Conservation (phyloP, 2,329 filamentous ascomycete genomes). For the Chalaropsis thielavioides region DNA sequence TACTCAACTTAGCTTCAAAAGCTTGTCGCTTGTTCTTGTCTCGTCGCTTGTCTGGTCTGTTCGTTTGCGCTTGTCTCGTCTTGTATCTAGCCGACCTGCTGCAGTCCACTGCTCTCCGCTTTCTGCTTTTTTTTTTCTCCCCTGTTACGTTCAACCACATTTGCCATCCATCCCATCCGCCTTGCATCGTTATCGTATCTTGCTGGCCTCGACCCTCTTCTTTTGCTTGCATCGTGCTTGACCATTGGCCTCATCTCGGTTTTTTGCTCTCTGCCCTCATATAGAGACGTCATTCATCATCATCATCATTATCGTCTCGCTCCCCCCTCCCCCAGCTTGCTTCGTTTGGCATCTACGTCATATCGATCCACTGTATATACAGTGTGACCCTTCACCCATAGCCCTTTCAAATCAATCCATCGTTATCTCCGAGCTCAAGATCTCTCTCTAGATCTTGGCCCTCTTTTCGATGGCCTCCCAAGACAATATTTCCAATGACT, state of each 20-base stretch:
- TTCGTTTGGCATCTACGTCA: background rate
- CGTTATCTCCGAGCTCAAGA: conserved; percentile 5
- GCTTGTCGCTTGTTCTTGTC: background rate
- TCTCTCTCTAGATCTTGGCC: conserved; percentile 13
- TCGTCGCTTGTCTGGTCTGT: background rate
- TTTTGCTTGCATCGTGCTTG: background rate
- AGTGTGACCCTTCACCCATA: background rate
- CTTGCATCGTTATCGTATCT: conserved; percentile 11
- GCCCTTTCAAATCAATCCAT: background rate
- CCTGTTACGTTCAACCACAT: background rate
- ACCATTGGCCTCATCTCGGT: background rate
- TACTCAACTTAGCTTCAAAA: background rate
- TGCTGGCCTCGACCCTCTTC: background rate
- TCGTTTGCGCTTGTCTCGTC: background rate
- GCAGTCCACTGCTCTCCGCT: background rate
- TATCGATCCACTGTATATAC: conserved; percentile 6
- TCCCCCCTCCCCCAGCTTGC: background rate
- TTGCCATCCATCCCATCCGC: background rate
- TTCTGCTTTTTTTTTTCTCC: background rate
- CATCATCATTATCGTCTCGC: no score
- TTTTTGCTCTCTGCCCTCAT: conserved; percentile 8
- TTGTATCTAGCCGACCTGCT: background rate
- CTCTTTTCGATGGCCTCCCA: conserved; percentile 35
- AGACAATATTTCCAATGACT: conserved; percentile 27
- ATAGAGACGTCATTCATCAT: background rate